These are phyloP conservation scores for Secale cereale DNA, from an alignment of 176 grass and related monocot genomes.

Conservation along the genomic window DNA sequence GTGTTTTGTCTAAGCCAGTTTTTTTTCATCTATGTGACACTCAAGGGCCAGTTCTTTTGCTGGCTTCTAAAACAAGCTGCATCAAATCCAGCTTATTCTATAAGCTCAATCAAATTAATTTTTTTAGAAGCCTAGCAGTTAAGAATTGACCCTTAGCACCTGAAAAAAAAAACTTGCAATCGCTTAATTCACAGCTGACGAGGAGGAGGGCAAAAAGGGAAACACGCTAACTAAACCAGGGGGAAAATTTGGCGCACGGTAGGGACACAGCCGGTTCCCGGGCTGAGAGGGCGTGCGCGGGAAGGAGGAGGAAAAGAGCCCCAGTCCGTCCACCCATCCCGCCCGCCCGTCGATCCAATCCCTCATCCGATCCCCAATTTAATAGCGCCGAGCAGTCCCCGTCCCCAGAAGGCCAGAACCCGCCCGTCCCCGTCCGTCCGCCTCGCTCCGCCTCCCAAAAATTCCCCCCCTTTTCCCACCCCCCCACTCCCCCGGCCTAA, in stretches of 20 bases:
- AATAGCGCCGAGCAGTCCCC: not conserved
- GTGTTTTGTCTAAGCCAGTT: no score
- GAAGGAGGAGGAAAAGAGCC: not conserved
- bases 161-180: no score
- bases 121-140: no score
- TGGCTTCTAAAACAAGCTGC: no score
- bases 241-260: not conserved
- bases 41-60: no score
- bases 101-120: no score
- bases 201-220: not conserved
- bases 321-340: not conserved
- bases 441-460: conserved; percentile 39
- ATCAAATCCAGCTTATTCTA: no score
- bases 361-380: not conserved
- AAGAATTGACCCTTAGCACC: no score
- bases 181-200: no score
- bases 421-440: not conserved
- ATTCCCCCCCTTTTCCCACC: not conserved
- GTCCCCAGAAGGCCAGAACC: not conserved
- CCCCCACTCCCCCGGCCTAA: not conserved
- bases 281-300: not conserved
- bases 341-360: not conserved
- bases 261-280: not conserved
- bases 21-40: no score
- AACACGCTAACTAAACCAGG: not conserved